These are phyloP conservation scores for Talaromyces pinophilus DNA, from an alignment of 2,329 filamentous ascomycete species.

Conservation along the genomic window DNA sequence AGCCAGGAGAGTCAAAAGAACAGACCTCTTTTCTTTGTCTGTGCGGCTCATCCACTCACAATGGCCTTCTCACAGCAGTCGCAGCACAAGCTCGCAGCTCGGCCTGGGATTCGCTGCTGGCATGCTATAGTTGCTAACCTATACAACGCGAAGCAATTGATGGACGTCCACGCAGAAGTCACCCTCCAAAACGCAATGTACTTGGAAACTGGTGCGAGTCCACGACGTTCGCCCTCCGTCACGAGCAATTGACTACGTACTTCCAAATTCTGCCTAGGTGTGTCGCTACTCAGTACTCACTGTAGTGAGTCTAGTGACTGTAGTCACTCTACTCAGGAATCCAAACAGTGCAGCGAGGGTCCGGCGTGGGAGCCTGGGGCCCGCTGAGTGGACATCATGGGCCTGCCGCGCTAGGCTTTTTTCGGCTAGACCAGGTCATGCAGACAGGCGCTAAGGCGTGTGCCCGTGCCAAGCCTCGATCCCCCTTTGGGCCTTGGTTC, in stretches of 20 bases:
- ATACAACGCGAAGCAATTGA: not conserved
- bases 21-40: not conserved
- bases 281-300: not conserved
- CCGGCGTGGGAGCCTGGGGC: slow-evolving; percentile 1
- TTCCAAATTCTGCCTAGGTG: not conserved
- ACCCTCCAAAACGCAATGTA: not conserved
- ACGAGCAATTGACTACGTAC: not conserved
- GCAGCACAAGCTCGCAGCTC: not conserved
- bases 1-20: not conserved
- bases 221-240: not conserved
- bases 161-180: not conserved
- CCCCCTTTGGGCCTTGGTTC: not conserved
- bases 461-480: not conserved
- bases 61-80: not conserved
- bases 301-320: too few relatives aligned
- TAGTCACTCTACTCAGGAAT: not conserved
- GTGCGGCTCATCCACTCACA: not conserved
- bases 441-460: not conserved
- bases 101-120: not conserved
- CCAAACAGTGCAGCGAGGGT: not conserved
- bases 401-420: not conserved
- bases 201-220: not conserved
- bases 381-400: not conserved
- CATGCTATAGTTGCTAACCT: not conserved
- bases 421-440: not conserved